Base-by-base conservation (phyloP, 2,329 filamentous ascomycete species). In the Pseudocercospora ulei region DNA sequence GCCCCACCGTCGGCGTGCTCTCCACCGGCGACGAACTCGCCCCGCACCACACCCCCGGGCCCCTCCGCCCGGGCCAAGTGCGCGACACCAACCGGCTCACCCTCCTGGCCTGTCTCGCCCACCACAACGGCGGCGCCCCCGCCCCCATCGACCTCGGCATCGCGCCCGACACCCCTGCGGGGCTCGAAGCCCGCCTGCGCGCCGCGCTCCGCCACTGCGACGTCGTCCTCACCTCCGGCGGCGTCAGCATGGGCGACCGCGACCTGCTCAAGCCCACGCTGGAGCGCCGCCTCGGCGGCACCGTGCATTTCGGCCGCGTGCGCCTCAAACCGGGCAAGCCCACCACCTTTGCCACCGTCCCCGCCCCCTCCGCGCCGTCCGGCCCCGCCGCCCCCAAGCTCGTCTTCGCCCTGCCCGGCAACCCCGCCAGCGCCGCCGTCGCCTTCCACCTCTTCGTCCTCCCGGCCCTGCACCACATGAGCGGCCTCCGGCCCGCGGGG, bases 291-390 rank as follows among this genome's bases (percentile, higher is more conserved):
- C 73, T 98, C 1, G 85, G 86, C 40, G 90, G 90, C 5, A 90
- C 80, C 0, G 94, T 98, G 50, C 90, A 95, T 62, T 98, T 98
- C 53, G 90, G 90, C 14, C 80, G 90, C 2, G 90, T 98, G 2
- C 75, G 80, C 38, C 96, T 98, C 90, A 98, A 98, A 66, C 90
- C 90, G 0, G 90, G 90, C 3, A 98, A 96, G 63, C 90, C 90
- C 2, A 95, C 87, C 0, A 98, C 90, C 0, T 98, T 98, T 60
- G 90, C 90, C 2, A 95, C 85, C 0, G 73, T 96, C 0, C 78
- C 83, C 0, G 66, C 73, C 56, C 78, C 78, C 48, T 35, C 48
- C 39, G 56, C 59, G 30, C 43, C 52, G 8, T 75, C 77, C 12
- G 66, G 73, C 25, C 71, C 77, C 29, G 62, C 75, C n/a, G 62